Conservation (phyloP, 2,329 filamentous ascomycete genomes). For the Trichoderma koningiopsis region DNA sequence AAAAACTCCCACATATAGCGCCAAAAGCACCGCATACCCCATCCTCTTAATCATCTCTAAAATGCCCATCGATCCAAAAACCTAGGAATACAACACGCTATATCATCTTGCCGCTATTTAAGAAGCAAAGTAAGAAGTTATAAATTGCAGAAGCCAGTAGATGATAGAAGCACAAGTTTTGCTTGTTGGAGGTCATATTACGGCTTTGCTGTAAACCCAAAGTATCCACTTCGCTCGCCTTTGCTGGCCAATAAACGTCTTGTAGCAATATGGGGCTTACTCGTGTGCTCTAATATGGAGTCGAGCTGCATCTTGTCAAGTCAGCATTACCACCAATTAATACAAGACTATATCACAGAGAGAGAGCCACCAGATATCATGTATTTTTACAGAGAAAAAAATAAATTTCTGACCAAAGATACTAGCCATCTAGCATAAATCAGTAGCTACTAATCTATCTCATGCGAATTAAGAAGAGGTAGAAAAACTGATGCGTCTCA, state of each 20-base stretch:
- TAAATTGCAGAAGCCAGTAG: background rate
- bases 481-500: too few species aligned
- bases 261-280: background rate
- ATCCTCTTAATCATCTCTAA: conserved; percentile 3
- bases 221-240: background rate
- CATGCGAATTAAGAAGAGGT: too few species aligned
- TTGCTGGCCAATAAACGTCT: background rate
- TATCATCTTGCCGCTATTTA: background rate
- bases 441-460: too few species aligned
- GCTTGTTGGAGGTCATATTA: background rate
- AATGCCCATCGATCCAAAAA: background rate
- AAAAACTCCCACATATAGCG: conserved; percentile 18
- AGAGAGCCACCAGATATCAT: too few species aligned
- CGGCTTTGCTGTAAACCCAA: background rate
- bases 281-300: background rate
- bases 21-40: conserved; percentile 20
- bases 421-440: too few species aligned
- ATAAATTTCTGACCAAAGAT: background rate
- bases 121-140: background rate
- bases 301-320: background rate
- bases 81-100: background rate
- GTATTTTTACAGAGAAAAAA: too few species aligned
- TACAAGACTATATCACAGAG: too few species aligned
- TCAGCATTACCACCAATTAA: background rate
- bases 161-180: background rate